Base-by-base conservation (phyloP, 140 eudicot genomes). In the Oenanthe javanica region DNA sequence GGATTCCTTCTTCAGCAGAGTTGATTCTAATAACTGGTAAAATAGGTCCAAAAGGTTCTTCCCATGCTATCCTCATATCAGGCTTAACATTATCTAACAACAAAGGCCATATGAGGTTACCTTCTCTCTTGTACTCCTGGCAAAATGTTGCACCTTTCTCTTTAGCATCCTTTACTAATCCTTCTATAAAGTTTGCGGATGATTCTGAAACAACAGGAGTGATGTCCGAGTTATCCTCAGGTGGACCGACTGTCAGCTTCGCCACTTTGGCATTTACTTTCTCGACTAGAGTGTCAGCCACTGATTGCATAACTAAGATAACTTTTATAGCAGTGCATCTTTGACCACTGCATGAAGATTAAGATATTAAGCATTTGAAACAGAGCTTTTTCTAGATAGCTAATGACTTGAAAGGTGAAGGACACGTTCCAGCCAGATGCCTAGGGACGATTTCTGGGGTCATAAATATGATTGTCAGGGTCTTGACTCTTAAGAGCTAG, bases 51-150 rank as follows among this genome's bases (percentile, higher is more conserved):
- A 96, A 96, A 0, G 99, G 99, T 76, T 96, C 99, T 84, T 96
- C 99, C 98, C 98, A 93, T 3, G 99, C 99, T 11, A 96, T 96
- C 78, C 99, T 88, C 99, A 96, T 96, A 66, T 96, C 99, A 11
- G 99, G 96, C 21, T 94, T 86, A 15, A 96, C 99, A 15, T 96
- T 84, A 81, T 96, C 99, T 8, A 96, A 84, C 82, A 96, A 79
- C 88, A 96, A 70, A 0, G 99, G 98, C 99, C 98, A 96, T 70
- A 96, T 89, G 72, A 93, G 99, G 86, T 96, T 96, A 36, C 99
- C 99, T 19, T 96, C 99, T 49, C 99, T 88, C 84, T 91, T 96
- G 81, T 96, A 93, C 87, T 89, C 94, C 31, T 93, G 99, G 78
- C 99, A 96, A 82, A 96, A 96, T 50, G 98, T 96, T 3, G 99